A percentile compares a stretch with the other conserved stretches of the same genome.
phyloP scores from a whole-genome alignment of 129 eudicot genomes.

The Flaveria ramosissima region DNA sequence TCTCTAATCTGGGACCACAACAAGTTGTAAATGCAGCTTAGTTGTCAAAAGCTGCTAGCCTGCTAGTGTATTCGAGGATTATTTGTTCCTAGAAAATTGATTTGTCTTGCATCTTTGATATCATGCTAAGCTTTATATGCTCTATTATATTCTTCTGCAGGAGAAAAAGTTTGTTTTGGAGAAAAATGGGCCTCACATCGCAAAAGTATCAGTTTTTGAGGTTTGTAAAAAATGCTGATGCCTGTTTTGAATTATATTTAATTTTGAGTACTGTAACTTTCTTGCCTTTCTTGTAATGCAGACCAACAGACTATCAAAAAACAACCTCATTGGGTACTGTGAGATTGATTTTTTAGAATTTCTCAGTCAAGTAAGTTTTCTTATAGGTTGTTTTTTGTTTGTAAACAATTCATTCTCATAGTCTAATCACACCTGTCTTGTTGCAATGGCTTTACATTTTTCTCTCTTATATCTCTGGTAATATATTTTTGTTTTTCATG shows the following conservation, averaged over 20 bases:
- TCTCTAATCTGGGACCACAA: neutral
- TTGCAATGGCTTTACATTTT: neutral
- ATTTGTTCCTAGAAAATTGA: neutral
- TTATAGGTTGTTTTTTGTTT: neutral
- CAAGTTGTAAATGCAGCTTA: neutral
- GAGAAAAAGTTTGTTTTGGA: slow-evolving; percentile 88
- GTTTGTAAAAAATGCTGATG: slow-evolving; percentile 40
- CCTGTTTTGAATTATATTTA: neutral
- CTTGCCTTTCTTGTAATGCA: slow-evolving; percentile 41
- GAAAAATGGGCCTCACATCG: slow-evolving; percentile 77
- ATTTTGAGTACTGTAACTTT: slow-evolving; percentile 1
- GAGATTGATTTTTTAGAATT: slow-evolving; percentile 76
- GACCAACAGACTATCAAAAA: slow-evolving; percentile 81
- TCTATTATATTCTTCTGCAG: slow-evolving; percentile 46
- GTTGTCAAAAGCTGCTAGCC: neutral
- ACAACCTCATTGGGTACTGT: slow-evolving; percentile 80
- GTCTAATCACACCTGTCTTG: slow-evolving; percentile 8
- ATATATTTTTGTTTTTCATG: neutral
- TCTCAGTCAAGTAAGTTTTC: slow-evolving; percentile 62
- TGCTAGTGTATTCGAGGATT: neutral
- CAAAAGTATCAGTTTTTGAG: slow-evolving; percentile 83
- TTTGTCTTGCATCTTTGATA: slow-evolving; percentile 2
- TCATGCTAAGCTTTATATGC: neutral
- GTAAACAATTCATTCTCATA: neutral
- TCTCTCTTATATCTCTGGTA: neutral